Evolutionary conservation across 441 rosid species (phyloP), one percentile per base, ranked within the genome.

Genomic region (Breynia disticha): DNA sequence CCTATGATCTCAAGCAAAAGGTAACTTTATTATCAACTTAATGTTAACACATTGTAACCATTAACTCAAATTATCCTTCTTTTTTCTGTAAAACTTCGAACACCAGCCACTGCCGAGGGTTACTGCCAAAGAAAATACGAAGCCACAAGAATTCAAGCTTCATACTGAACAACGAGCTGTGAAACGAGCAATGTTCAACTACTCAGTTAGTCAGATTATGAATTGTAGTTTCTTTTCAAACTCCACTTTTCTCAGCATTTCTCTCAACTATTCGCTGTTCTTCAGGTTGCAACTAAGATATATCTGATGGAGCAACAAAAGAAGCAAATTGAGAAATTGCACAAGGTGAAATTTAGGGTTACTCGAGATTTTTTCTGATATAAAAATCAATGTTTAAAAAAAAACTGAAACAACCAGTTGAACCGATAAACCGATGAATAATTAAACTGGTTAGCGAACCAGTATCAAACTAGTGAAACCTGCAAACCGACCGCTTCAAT

Each of bases 101-200:
- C 5, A 45, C 0, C 16, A 72, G 84, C 73, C 50, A 32, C 63
- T 35, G 57, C 57, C 72, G 22, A 79, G 76, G 52, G 55, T 66
- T 55, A 21, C 52, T 18, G 63, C 77, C 7, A 89, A 83, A 61
- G 97, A 86, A 59, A 83, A 82, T 52, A 79, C 79, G 15, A 83
- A 79, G 68, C 80, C 80, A 11, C 65, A 59, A 18, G 95, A 82
- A 50, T 77, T 89, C 72, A 89, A 71, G 60, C 88, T 86, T 64
- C 97, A 71, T 63, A 83, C 93, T 1, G 78, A 80, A 35, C 82
- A 89, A 62, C 76, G 97, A 76, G 97, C 95, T 17, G 65, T 57
- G 18, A 82, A 79, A 71, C 87, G 95, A 9, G 95, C 90, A 44
- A 75, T 82, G 76, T 86, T 86, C 86, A 89, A 89, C 66, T 82